Base-by-base conservation (phyloP, 2,329 filamentous ascomycete genomes). In the Capronia epimyces region DNA sequence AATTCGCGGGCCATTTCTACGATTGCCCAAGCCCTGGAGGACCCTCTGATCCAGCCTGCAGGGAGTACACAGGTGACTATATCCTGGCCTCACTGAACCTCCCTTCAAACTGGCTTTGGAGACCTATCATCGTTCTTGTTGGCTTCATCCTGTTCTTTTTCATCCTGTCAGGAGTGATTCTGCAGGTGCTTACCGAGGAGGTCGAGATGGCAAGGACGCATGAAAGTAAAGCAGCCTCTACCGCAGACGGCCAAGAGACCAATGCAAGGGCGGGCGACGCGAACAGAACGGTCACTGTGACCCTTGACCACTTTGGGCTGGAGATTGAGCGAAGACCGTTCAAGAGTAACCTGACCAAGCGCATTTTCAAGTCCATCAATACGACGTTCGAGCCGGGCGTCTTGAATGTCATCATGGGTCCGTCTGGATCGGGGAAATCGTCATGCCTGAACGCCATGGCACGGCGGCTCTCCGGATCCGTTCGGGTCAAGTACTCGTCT, bases 371-470 rank as follows among this genome's bases (percentile, higher is more conserved):
- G 48, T 83, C 84, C 0, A 75, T 89, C 10, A 82, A 76, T 1
- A 73, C 84, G 0, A 80, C 77, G 0, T 89, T 90, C 58, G 75
- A 80, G 41, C 78, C 86, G 0, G 84, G 85, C 0, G 72, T 78
- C 12, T 64, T 90, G 12, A 89, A 89, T 56, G 77, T 89, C 20
- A 86, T 90, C 57, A 89, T 89, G 85, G 86, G 86, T 0, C 86
- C 86, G 0, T 88, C 84, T 0, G 86, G 86, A 0, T 84, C 81
- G 40, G 86, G 86, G 1, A 90, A 90, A 65, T 89, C 85, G 0
- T 86, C 83, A 0, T 71, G 89, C 0, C 72, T 89, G 9, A 89
- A 87, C 62, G 76, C 82, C 1, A 85, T 90, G 77, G 84, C 86
- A 1, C 70, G 81, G 2, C 75, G 86, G 13, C 69, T 89, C 3